Evolutionary conservation across 495 filamentous ascomycete genomes (phyloP), one percentile per base, ranked within the genome.

Genomic region (Cladorrhinum samala): DNA sequence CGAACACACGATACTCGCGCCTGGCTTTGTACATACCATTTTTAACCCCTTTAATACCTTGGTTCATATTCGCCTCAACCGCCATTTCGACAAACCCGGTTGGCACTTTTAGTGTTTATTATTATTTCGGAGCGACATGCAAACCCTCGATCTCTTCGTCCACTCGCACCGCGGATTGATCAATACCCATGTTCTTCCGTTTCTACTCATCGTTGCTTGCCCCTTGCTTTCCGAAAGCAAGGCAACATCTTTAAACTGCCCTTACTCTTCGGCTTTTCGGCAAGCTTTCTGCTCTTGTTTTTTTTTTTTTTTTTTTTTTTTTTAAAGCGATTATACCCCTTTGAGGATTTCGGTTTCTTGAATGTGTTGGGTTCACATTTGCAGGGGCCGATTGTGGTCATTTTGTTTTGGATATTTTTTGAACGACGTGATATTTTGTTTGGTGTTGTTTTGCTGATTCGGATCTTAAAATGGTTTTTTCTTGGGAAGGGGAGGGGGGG

Each of bases 51-150:
- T 14, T 18, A 18, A 4, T 18, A 14, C n/a, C 8, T 18, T 19
- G 16, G 3, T 21, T 44, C 3, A 4, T 44, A 9, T 44, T 44
- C 19, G 19, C 41, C 41, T 5, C 27, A 33, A 33, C 27, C 16
- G 40, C 46, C 41, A 49, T 37, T 48, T 49, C 50, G 45, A 58
- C 55, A 33, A 33, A 44, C 14, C 30, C 19, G 41, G 25, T 45
- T 49, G 33, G 53, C 51, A 40, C 53, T 30, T 43, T 42, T 60
- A 60, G 57, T 60, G 57, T 60, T 49, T 60, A 60, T 60, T 60
- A 49, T 41, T 59, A 50, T 52, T 59, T 13, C 30, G 30, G 30
- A 37, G 14, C 30, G 30, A 14, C 7, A 6, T 37, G 7, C 7
- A 37, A 7, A 37, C 30, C 30, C 30, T 14, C 7, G 14, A 37